Conservation (phyloP, 768 basidiomycete genomes). For the Macrolepiota dolichaula region DNA sequence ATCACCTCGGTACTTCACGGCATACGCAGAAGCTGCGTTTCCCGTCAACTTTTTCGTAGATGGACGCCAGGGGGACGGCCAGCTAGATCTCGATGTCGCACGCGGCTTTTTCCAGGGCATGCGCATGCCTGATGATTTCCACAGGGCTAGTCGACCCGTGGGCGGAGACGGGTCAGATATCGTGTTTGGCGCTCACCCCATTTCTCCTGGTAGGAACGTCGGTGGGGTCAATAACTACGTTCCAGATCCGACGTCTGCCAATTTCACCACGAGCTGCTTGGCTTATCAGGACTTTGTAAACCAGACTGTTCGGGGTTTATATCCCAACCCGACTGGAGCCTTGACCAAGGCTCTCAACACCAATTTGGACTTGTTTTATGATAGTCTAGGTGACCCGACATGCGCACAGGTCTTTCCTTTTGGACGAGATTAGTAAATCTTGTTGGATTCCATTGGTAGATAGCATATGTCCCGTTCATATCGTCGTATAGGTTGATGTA, state of each 20-base stretch:
- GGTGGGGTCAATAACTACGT: conserved; percentile 15
- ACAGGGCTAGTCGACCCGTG: conserved; percentile 7
- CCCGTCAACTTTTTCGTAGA: conserved; percentile 17
- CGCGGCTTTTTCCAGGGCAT: conserved; percentile 17
- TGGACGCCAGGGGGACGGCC: conserved; percentile 13
- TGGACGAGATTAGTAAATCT: background rate
- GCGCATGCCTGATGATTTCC: conserved; percentile 16
- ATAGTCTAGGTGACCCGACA: background rate
- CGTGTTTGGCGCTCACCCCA: conserved; percentile 2
- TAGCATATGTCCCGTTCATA: too few relatives aligned
- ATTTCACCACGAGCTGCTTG: conserved; percentile 9
- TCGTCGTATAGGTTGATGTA: too few relatives aligned
- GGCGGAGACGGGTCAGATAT: background rate
- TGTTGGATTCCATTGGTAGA: too few relatives aligned
- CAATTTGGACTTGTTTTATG: conserved; percentile 14
- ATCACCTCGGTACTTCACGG: conserved; percentile 14
- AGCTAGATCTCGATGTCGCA: conserved; percentile 12
- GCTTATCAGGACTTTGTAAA: conserved; percentile 16
- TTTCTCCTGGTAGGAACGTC: conserved; percentile 15
- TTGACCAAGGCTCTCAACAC: conserved; percentile 9
- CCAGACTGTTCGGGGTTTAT: conserved; percentile 12
- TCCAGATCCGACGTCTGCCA: conserved; percentile 10
- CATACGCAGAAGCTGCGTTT: conserved; percentile 14
- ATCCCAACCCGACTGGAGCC: conserved; percentile 17
- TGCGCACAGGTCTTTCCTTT: conserved; percentile 9